Conservation (phyloP, 2,329 filamentous ascomycete species). For the Diaporthe sp. region DNA sequence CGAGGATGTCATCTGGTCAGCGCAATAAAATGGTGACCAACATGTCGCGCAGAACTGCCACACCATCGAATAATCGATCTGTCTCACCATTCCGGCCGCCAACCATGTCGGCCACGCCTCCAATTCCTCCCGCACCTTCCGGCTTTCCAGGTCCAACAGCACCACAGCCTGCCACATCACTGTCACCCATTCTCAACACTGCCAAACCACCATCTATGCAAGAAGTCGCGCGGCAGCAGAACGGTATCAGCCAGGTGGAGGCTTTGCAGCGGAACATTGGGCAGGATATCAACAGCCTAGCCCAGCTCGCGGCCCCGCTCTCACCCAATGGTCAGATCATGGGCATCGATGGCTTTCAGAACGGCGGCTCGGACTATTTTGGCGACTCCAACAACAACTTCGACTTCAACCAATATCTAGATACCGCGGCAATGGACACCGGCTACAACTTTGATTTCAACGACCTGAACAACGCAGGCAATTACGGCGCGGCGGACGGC, state of each 20-base stretch:
- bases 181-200: conserved; percentile 73
- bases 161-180: conserved; percentile 71
- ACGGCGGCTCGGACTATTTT: conserved; percentile 47
- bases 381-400: conserved; percentile 53
- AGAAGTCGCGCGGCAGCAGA: conserved; percentile 56
- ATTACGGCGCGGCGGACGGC: conserved; percentile 46
- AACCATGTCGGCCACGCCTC: conserved; percentile 51
- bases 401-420: conserved; percentile 66
- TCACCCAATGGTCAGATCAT: conserved; percentile 37
- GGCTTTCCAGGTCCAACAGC: conserved; percentile 61
- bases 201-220: conserved; percentile 14
- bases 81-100: conserved; percentile 40
- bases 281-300: conserved; percentile 48
- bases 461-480: conserved; percentile 45
- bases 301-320: conserved; percentile 36
- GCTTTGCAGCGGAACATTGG: conserved; percentile 52
- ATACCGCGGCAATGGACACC: conserved; percentile 57
- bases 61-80: conserved; percentile 46
- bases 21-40: conserved; percentile 71
- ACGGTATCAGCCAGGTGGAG: conserved; percentile 79
- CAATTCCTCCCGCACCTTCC: conserved; percentile 55
- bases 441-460: conserved; percentile 36
- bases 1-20: conserved; percentile 70
- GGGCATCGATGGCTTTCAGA: conserved; percentile 24
- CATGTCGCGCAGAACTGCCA: conserved; percentile 64